These are phyloP conservation scores for Penicillium janthinellum DNA, from an alignment of 2,329 filamentous ascomycete genomes.

Conservation along the genomic window DNA sequence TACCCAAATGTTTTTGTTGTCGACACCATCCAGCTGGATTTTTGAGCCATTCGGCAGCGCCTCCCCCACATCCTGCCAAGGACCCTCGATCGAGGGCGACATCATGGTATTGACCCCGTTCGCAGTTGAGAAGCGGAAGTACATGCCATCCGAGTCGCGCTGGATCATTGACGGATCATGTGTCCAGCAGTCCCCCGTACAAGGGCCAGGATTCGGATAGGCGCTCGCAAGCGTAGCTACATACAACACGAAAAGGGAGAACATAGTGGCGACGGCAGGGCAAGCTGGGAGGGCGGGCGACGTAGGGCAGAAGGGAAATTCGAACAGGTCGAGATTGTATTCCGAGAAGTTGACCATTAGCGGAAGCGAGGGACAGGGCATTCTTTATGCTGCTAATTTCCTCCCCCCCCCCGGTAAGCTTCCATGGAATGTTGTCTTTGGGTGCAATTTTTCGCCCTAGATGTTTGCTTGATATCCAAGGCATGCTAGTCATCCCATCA, in stretches of 20 bases:
- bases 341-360: no score
- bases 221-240: slow-evolving; percentile 27
- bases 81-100: slow-evolving; percentile 49
- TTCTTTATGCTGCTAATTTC: no score
- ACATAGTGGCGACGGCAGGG: slow-evolving; percentile 16
- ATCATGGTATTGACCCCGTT: slow-evolving; percentile 53
- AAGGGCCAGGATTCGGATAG: slow-evolving; percentile 35
- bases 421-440: no score
- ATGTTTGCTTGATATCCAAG: no score
- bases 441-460: no score
- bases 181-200: slow-evolving; percentile 37
- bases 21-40: slow-evolving; percentile 45
- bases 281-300: no score
- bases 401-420: no score
- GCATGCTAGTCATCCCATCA: no score
- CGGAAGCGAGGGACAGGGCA: no score
- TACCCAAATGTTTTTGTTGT: slow-evolving; percentile 52
- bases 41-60: slow-evolving; percentile 50
- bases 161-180: slow-evolving; percentile 56
- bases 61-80: slow-evolving; percentile 53
- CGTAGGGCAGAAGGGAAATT: no score
- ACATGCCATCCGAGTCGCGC: slow-evolving; percentile 52
- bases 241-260: slow-evolving; percentile 27
- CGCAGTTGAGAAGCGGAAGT: slow-evolving; percentile 57
- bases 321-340: no score